phyloP scores from a whole-genome alignment of 1,139 yeast species.

The Sugiyamaella japonica region DNA sequence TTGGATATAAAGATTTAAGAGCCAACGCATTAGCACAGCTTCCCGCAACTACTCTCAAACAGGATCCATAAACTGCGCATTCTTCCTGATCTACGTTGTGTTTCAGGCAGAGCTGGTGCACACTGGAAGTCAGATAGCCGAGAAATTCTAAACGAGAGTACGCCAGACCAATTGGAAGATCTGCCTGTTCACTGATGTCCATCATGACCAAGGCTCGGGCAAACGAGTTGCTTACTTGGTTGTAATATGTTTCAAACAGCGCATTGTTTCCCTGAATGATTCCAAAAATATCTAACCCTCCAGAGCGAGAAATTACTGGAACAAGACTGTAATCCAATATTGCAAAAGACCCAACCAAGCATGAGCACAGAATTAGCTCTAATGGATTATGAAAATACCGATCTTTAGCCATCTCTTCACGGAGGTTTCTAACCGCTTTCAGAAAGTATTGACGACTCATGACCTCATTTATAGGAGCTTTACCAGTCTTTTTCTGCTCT shows the following conservation, averaged over 20 bases:
- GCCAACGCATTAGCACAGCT: slow-evolving; percentile 1
- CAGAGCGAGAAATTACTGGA: slow-evolving; percentile 15
- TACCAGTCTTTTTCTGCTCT: background rate
- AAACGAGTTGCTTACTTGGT: background rate
- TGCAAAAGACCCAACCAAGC: slow-evolving; percentile 11
- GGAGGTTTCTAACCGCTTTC: slow-evolving; percentile 6
- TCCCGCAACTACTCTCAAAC: slow-evolving; percentile 2
- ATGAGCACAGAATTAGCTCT: slow-evolving; percentile 17
- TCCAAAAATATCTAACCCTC: slow-evolving; percentile 18
- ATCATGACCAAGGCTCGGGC: slow-evolving; percentile 5
- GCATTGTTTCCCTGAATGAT: slow-evolving; percentile 15
- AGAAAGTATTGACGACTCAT: slow-evolving; percentile 9
- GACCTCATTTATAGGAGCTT: background rate
- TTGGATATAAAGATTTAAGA: slow-evolving; percentile 9
- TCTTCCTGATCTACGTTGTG: slow-evolving; percentile 1
- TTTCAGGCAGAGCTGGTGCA: background rate
- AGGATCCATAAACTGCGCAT: background rate
- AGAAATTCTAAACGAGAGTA: background rate
- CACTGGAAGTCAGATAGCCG: background rate
- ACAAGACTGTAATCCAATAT: slow-evolving; percentile 10
- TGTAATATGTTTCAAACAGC: slow-evolving; percentile 9
- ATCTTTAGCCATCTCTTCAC: slow-evolving; percentile 14
- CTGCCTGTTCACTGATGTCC: background rate
- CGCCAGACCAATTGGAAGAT: slow-evolving; percentile 1
- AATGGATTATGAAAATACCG: slow-evolving; percentile 11